Conservation (phyloP, 2,329 filamentous ascomycete genomes). For the Diaporthe vexans region DNA sequence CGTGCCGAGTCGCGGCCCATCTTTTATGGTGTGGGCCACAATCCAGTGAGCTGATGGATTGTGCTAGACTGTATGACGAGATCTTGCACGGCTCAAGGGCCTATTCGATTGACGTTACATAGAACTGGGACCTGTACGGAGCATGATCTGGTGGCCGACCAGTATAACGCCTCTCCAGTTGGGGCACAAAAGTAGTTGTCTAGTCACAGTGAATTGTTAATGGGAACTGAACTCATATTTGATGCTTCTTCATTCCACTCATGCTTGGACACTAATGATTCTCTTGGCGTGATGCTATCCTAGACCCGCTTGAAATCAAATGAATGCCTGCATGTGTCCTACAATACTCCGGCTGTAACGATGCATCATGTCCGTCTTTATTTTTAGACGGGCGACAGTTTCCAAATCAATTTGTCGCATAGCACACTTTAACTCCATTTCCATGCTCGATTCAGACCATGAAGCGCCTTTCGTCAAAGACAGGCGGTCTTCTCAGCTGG, state of each 20-base stretch:
- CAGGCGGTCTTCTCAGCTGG: constrained; percentile 34
- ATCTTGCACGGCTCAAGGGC: background rate
- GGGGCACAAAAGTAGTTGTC: background rate
- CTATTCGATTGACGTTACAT: background rate
- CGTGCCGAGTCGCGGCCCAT: no score
- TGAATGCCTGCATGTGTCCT: background rate
- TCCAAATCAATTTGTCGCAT: background rate
- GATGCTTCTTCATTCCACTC: constrained; percentile 4
- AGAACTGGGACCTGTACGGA: background rate
- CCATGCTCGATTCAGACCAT: constrained; percentile 10
- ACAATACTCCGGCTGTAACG: constrained; percentile 1
- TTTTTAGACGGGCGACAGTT: background rate
- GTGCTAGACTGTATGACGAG: no score
- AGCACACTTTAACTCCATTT: background rate
- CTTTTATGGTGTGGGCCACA: no score
- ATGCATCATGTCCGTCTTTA: background rate
- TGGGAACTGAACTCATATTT: background rate
- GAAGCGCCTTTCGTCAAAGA: constrained; percentile 35
- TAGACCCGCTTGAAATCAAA: background rate
- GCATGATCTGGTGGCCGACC: background rate
- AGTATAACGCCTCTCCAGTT: background rate
- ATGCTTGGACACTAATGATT: constrained; percentile 10
- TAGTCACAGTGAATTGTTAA: background rate
- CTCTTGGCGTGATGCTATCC: constrained; percentile 13
- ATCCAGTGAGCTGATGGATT: no score